These are phyloP conservation scores for Fusarium fujikuroi DNA, from an alignment of 2,329 filamentous ascomycete species.

Conservation along the genomic window DNA sequence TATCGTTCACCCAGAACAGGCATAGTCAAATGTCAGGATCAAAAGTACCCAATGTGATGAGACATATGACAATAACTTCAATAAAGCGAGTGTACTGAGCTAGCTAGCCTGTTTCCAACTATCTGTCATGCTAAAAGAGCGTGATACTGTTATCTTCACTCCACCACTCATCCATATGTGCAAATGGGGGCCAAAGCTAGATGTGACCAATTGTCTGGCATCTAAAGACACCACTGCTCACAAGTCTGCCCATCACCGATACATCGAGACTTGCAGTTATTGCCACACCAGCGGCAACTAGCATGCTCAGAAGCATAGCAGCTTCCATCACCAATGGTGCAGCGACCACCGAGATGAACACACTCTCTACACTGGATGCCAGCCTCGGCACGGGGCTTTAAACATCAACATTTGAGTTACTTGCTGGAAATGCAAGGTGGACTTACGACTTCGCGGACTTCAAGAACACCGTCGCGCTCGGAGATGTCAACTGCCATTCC, in stretches of 20 bases:
- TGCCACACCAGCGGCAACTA: neutral
- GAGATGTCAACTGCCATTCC: neutral
- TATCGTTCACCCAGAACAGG: neutral
- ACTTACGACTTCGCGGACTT: neutral
- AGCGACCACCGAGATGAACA: neutral
- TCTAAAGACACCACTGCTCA: neutral
- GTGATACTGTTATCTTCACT: fast-evolving
- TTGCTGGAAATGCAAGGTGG: neutral
- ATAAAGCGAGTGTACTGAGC: neutral
- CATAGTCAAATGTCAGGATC: neutral
- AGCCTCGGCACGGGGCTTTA: neutral
- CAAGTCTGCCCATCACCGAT: neutral
- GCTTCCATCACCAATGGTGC: neutral
- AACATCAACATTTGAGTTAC: fast-evolving
- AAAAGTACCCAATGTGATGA: fast-evolving
- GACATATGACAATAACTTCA: fast-evolving
- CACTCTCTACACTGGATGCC: neutral
- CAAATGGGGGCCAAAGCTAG: too few relatives aligned
- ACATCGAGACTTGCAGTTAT: neutral
- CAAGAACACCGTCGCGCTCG: neutral
- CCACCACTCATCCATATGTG: fast-evolving
- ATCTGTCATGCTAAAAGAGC: fast-evolving
- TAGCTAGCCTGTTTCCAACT: fast-evolving
- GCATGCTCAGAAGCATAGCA: neutral
- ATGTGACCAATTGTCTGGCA: fast-evolving